phyloP scores from a whole-genome alignment of 2,329 filamentous ascomycete species.

The Aspergillus flavus region DNA sequence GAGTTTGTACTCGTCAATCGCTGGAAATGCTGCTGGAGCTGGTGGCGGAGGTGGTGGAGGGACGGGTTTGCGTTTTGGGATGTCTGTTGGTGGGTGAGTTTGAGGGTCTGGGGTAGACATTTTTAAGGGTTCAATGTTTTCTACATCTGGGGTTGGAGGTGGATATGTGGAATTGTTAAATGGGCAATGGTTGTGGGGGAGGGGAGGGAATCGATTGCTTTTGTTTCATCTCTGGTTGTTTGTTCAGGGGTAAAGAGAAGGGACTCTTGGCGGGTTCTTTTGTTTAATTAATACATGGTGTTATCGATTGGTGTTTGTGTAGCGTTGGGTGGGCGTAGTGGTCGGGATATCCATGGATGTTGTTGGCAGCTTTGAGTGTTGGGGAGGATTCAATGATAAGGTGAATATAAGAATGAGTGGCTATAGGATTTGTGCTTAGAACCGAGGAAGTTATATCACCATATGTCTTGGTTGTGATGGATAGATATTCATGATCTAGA shows the following conservation, averaged over 20 bases:
- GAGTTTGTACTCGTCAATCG: neutral
- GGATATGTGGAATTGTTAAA: neutral
- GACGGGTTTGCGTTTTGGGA: constrained; percentile 8
- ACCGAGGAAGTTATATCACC: neutral
- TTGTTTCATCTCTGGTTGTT: neutral
- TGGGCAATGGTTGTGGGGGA: neutral
- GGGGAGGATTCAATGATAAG: neutral
- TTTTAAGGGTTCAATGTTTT: neutral
- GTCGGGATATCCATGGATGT: neutral
- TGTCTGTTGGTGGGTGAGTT: neutral
- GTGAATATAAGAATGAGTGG: no score
- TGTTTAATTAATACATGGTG: neutral
- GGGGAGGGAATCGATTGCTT: neutral
- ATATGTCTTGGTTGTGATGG: neutral
- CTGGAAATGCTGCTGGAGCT: neutral
- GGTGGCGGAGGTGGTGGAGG: neutral
- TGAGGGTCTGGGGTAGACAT: neutral
- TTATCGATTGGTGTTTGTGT: neutral
- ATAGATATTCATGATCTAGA: neutral
- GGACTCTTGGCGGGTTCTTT: neutral
- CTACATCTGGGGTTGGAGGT: neutral
- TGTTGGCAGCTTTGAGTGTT: neutral
- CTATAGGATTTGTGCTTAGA: no score
- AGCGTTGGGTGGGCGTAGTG: neutral
- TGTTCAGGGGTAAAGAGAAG: neutral